Conservation (phyloP, 2,329 filamentous ascomycete species). For the Phialophora expanda region DNA sequence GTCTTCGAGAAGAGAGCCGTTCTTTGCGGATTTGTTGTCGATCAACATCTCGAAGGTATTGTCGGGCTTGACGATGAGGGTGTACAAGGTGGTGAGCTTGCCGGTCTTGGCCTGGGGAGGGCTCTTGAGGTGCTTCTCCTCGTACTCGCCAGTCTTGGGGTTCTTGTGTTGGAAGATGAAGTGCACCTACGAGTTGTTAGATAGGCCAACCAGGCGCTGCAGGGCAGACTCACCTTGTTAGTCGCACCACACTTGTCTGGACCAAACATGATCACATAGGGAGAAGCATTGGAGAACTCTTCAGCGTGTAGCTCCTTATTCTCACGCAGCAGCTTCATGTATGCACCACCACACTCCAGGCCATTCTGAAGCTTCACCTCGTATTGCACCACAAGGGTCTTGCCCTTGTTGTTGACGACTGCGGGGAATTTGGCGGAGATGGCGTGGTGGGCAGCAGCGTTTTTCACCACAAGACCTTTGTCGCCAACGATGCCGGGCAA, state of each 20-base stretch:
- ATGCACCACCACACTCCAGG: slow-evolving; percentile 96
- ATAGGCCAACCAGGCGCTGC: not conserved
- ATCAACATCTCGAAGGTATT: slow-evolving; percentile 93
- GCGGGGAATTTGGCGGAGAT: slow-evolving; percentile 99
- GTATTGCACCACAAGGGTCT: slow-evolving; percentile 96
- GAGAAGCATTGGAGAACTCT: slow-evolving; percentile 96
- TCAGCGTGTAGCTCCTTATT: slow-evolving; percentile 96
- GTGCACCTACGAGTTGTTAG: slow-evolving; percentile 58
- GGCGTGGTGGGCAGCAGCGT: slow-evolving; percentile 95
- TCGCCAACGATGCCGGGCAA: slow-evolving; percentile 93
- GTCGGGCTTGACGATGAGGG: slow-evolving; percentile 92
- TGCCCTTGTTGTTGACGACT: slow-evolving; percentile 95
- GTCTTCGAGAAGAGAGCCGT: slow-evolving; percentile 90
- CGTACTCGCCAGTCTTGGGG: slow-evolving; percentile 98
- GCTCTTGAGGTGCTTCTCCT: slow-evolving; percentile 95
- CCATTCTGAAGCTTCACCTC: slow-evolving; percentile 99
- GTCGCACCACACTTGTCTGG: slow-evolving; percentile 98
- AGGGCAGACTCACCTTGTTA: slow-evolving; percentile 76
- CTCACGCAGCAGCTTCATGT: slow-evolving; percentile 98
- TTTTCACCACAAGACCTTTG: slow-evolving; percentile 97
- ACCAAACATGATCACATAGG: slow-evolving; percentile 99
- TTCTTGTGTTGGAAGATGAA: slow-evolving; percentile 99
- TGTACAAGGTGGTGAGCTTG: slow-evolving; percentile 95
- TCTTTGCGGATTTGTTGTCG: slow-evolving; percentile 85
- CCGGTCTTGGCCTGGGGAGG: slow-evolving; percentile 84